Evolutionary conservation across 257 asterid genomes (phyloP), one percentile per base, ranked within the genome.

Genomic region (Nicotiana noctiflora): DNA sequence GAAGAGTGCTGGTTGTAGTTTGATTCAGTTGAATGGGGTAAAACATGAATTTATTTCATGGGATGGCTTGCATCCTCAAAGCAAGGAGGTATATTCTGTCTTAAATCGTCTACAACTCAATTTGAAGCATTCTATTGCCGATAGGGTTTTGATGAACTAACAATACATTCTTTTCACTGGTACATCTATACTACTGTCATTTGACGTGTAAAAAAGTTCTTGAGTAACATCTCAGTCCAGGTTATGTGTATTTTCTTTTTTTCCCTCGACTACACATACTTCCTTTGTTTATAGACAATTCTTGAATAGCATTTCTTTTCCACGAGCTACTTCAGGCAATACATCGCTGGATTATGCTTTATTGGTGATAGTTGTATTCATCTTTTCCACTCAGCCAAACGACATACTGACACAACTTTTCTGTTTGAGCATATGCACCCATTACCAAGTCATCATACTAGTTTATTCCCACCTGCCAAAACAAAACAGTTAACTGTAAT

Each of bases 31-130:
- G 87, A 85, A 85, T 59, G 94, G 97, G 75, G 49, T 79, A 0
- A 82, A 46, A n/a, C 97, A 90, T 57, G 98, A 93, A 86, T 95
- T 92, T 86, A 91, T 95, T 83, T 91, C 99, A 1, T 94, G 97
- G 49, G 97, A 92, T 88, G 83, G 88, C 65, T 83, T 90, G 85
- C 98, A 94, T 89, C 89, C 91, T 77, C 60, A 14, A 11, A 84
- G 87, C 13, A 31, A 81, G 3, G 89, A 89, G 44, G 91, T 93
- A 83, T 85, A 86, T 74, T 44, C 76, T 0, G 81, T 88, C 49
- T 83, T 92, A 86, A 90, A 88, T 64, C 70, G 87, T 12, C 74
- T 94, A 80, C 94, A 87, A 80, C 83, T 62, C 89, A 82, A 66
- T 84, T 51, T 77, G 89, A 93, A 85, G 87, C 66, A 44, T 7